Percentiles rank a stretch among this genome's conserved stretches.
Conservation (phyloP, 1,284 basidiomycete species). For the Chalciporus sp. region DNA sequence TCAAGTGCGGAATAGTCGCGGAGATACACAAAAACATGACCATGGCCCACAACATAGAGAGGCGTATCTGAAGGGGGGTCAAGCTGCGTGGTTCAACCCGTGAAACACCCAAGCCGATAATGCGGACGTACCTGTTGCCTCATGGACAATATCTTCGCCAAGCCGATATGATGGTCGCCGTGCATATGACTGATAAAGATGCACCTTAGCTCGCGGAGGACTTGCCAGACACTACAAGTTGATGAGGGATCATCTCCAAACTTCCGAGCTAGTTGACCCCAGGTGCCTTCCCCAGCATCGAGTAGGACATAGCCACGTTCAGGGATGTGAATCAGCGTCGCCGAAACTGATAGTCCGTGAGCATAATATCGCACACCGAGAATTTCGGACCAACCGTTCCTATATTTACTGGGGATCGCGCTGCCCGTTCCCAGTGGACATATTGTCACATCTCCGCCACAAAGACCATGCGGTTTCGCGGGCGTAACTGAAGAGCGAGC, state of each 20-base stretch:
- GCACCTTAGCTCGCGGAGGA: slow-evolving; percentile 73
- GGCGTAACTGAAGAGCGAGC: slow-evolving; percentile 31
- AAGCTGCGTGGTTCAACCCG: slow-evolving; percentile 44
- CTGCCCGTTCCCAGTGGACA: slow-evolving; percentile 90
- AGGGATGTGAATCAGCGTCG: slow-evolving; percentile 75
- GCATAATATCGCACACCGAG: neutral
- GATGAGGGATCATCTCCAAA: slow-evolving; percentile 64
- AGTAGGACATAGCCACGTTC: slow-evolving; percentile 74
- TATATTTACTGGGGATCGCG: slow-evolving; percentile 80
- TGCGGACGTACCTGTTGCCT: slow-evolving; percentile 62
- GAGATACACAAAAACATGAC: slow-evolving; percentile 61
- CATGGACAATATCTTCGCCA: slow-evolving; percentile 74
- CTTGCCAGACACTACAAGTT: slow-evolving; percentile 50
- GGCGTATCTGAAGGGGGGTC: slow-evolving; percentile 58
- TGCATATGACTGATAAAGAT: slow-evolving; percentile 92
- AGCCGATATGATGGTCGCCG: slow-evolving; percentile 90
- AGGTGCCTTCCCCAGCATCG: slow-evolving; percentile 91
- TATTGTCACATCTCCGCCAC: slow-evolving; percentile 69
- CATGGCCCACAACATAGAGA: slow-evolving; percentile 71
- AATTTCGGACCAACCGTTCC: slow-evolving; percentile 63
- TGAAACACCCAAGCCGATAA: neutral
- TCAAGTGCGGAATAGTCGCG: slow-evolving; percentile 67
- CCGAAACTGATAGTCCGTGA: slow-evolving; percentile 57
- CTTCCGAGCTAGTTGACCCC: slow-evolving; percentile 82
- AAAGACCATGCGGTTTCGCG: slow-evolving; percentile 23